Evolutionary conservation across 2,329 filamentous ascomycete species (phyloP).

Genomic region (Diaporthe longicolla): DNA sequence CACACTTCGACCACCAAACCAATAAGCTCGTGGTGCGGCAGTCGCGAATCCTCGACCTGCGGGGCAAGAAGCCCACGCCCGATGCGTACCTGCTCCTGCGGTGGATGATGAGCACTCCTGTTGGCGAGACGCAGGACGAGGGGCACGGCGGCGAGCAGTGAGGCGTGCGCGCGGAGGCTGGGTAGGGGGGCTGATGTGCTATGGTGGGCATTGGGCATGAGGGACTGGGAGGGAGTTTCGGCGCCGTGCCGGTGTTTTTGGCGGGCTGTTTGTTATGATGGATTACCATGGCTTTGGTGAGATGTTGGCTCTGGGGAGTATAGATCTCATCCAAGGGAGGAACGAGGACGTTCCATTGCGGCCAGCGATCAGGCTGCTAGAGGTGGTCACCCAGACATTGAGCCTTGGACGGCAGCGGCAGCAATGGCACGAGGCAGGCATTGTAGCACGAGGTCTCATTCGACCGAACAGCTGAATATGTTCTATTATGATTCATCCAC

Average conservation of each 20-base stretch:
- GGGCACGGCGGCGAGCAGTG: neutral
- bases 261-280: too few species aligned
- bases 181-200: neutral
- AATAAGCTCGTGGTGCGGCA: neutral
- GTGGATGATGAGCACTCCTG: neutral
- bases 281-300: too few species aligned
- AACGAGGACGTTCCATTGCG: too few species aligned
- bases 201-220: neutral
- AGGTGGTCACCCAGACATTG: neutral
- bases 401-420: too few species aligned
- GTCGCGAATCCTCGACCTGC: neutral
- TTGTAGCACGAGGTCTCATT: too few species aligned
- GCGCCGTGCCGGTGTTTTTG: too few species aligned
- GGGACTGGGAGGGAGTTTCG: too few species aligned
- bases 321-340: too few species aligned
- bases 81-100: neutral
- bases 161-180: neutral
- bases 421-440: too few species aligned
- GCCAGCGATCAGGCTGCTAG: too few species aligned
- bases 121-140: neutral
- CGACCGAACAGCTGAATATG: neutral
- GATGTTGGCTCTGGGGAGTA: too few species aligned
- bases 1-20: neutral
- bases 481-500: neutral
- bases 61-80: neutral